Evolutionary conservation across 129 eudicot species (phyloP), one percentile per base, ranked within the genome.

Genomic region (Tagetes erecta): DNA sequence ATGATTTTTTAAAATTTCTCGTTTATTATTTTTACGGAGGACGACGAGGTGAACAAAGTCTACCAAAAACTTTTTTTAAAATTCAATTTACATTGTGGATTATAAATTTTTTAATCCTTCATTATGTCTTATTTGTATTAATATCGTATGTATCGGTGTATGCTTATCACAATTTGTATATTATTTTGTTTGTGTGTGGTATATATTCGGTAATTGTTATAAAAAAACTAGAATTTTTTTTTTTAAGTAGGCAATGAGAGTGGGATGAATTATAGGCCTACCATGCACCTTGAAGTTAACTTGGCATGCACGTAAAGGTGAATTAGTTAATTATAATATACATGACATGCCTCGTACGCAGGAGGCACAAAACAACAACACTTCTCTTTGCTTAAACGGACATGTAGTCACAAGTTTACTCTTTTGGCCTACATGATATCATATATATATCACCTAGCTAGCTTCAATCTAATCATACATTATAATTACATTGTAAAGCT

Each of bases 241-340:
- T 20, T 20, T 20, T 42, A 11, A 68, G 51, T 44, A 69, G 51
- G 66, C 64, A 13, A 52, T 38, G 52, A 38, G 79, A 9, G 55
- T 40, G 65, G 73, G 70, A 49, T 77, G 69, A 77, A 69, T 69
- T 51, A 77, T 37, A 72, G 82, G 82, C 59, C 53, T 84, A 58
- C 65, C 77, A 20, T 20, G 27, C 27, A 78, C 31, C 12, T 40
- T 64, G 78, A 50, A 77, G 90, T 30, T 85, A 77, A 89, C 96
- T 89, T 89, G 81, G 73, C 89, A 86, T 78, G 83, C 81, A 89
- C 96, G 92, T 89, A 89, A 89, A 89, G 96, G 79, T 67, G 35
- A 84, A 47, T 55, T 59, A 68, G 79, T 67, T 30, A 84, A 47
- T 55, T 59, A 68, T 77, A 68, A 80, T 67, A 59, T 68, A 66